Evolutionary conservation across 306 rosid genomes (phyloP), one percentile per base, ranked within the genome.

Genomic region (Chamaecrista fasciculata): DNA sequence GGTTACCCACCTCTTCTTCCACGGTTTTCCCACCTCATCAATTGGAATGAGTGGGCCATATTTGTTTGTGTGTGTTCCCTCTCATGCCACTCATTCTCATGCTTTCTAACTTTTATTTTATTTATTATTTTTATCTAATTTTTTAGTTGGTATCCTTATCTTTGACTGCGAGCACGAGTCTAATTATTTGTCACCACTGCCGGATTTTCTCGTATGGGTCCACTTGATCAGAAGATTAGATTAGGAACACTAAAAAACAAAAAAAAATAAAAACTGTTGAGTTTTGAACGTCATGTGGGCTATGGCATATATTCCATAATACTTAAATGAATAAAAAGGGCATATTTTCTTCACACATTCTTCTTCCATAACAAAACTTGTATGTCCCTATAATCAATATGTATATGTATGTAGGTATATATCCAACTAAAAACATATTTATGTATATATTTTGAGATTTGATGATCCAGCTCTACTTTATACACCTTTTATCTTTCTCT

Each of bases 231-330:
- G 48, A 50, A 65, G 67, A 71, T 74, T 57, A 42, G 70, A 70
- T 71, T 44, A 62, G 72, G 37, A 57, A 52, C 60, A 20, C 43
- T 69, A 50, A 20, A 21, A 67, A 12, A 53, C 7, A 34, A 37
- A 7, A 37, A 37, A 37, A 2, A 37, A 10, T 8, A 37, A 7
- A 36, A 36, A 10, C 7, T 34, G 6, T 34, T 34, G 8, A 34
- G 2, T 2, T 4, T 28, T 28, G 2, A 28, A 28, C 4, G 7
- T 80, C 67, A 61, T 71, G 46, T 39, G 53, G 37, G 78, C 62
- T 46, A 69, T 55, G 63, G 79, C 76, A 86, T 71, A 71, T 68
- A 73, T 81, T 81, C 81, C 76, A 77, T 42, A 28, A 67, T 57
- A 68, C 62, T 69, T 68, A 49, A 72, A 57, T 81, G 60, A 68